These are phyloP conservation scores for Metschnikowia chrysomelidarum DNA, from an alignment of 805 yeast genomes.

Conservation along the genomic window DNA sequence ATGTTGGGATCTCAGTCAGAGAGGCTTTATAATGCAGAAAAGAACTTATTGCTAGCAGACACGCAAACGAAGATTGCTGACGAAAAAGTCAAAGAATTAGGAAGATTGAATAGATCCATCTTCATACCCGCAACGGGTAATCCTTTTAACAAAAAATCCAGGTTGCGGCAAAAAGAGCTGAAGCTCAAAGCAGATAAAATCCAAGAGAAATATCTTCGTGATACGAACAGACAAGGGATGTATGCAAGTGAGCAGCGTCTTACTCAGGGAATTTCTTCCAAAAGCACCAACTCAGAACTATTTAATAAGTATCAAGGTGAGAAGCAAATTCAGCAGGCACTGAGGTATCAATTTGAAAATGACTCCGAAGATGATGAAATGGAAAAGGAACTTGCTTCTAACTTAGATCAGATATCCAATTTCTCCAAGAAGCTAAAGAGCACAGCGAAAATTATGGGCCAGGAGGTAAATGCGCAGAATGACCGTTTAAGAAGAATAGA, in stretches of 20 bases:
- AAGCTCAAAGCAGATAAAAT: conserved; percentile 59
- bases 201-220: conserved; percentile 60
- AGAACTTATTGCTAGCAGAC: conserved; percentile 69
- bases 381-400: conserved; percentile 83
- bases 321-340: conserved; percentile 54
- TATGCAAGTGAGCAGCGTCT: conserved; percentile 68
- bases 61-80: conserved; percentile 82
- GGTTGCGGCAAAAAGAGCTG: conserved; percentile 72
- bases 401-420: conserved; percentile 72
- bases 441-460: conserved; percentile 69
- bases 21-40: conserved; percentile 75
- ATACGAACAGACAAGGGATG: conserved; percentile 56
- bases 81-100: conserved; percentile 75
- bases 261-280: conserved; percentile 53
- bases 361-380: conserved; percentile 92
- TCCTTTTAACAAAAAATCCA: conserved; percentile 83
- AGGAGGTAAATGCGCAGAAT: conserved; percentile 80
- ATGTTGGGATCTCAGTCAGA: conserved; percentile 94
- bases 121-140: conserved; percentile 76
- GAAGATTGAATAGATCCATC: conserved; percentile 75
- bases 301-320: conserved; percentile 52
- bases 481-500: conserved; percentile 69
- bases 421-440: conserved; percentile 69
- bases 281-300: conserved; percentile 36
- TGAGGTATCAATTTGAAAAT: conserved; percentile 76